These are phyloP conservation scores for Meyerozyma smithsonii DNA, from an alignment of 1,139 yeast species.

Conservation along the genomic window DNA sequence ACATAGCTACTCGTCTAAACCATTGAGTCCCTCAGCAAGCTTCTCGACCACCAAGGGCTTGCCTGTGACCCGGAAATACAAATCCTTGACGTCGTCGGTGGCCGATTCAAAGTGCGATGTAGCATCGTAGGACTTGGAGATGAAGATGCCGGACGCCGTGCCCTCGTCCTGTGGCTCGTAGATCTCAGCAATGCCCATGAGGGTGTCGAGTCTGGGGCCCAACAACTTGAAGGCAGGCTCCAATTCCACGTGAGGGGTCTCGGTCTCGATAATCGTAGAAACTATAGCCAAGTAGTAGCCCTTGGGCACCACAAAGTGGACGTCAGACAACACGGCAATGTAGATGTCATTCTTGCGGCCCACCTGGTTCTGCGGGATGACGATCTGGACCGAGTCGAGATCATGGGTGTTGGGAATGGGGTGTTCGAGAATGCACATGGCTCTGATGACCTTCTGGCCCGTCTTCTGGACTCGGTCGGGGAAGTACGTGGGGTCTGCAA, in stretches of 20 bases:
- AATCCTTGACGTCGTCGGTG: constrained; percentile 94
- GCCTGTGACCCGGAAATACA: constrained; percentile 84
- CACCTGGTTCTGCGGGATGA: constrained; percentile 95
- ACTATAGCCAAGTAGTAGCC: constrained; percentile 91
- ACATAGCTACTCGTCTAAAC: constrained; percentile 1
- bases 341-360: constrained; percentile 92
- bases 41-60: constrained; percentile 83
- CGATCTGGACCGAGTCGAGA: constrained; percentile 87
- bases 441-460: constrained; percentile 86
- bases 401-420: constrained; percentile 81
- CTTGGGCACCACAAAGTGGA: constrained; percentile 87
- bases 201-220: constrained; percentile 75
- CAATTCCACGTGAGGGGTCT: constrained; percentile 85
- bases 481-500: constrained; percentile 98
- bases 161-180: constrained; percentile 89
- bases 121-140: constrained; percentile 90
- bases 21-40: constrained; percentile 9
- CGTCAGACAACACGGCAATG: constrained; percentile 83
- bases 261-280: constrained; percentile 92
- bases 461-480: constrained; percentile 84
- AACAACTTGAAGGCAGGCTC: constrained; percentile 92
- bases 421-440: constrained; percentile 89
- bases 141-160: constrained; percentile 66
- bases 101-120: constrained; percentile 94
- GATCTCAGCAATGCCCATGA: constrained; percentile 91